A percentile compares a stretch with the other conserved stretches of the same genome.
Conservation (phyloP, 495 filamentous ascomycete species). For the Glutinoglossum americanum region DNA sequence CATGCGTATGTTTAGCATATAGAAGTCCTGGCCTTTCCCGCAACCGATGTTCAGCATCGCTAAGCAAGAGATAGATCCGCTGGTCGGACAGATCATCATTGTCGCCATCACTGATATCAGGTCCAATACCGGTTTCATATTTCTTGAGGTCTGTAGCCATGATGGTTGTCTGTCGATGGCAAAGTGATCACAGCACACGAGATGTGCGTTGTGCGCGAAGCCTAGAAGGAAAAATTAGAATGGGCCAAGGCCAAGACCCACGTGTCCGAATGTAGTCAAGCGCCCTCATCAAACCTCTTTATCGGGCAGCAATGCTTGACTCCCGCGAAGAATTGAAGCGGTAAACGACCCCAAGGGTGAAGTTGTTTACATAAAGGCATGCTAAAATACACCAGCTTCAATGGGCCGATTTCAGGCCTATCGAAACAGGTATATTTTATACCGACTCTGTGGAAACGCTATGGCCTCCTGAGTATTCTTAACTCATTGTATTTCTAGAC, state of each 20-base stretch:
- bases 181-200: not conserved
- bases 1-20: not conserved
- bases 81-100: conserved; percentile 35
- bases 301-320: not conserved
- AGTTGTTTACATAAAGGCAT: too few relatives aligned
- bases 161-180: not conserved
- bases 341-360: too few relatives aligned
- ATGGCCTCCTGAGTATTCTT: too few relatives aligned
- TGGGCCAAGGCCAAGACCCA: not conserved
- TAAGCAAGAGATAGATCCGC: conserved; percentile 38
- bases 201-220: not conserved
- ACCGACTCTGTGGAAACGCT: too few relatives aligned
- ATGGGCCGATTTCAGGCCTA: too few relatives aligned
- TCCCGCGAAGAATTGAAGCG: not conserved
- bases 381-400: too few relatives aligned
- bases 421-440: too few relatives aligned
- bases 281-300: not conserved
- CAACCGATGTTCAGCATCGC: conserved; percentile 40
- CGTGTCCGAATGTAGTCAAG: not conserved
- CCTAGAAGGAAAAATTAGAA: not conserved
- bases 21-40: conserved; percentile 7
- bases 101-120: conserved; percentile 6
- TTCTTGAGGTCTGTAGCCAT: not conserved
- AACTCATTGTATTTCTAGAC: too few relatives aligned
- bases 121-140: not conserved